Percentiles rank a stretch among this genome's conserved stretches.
Evolutionary conservation across 345 rosid genomes (phyloP).

Genomic region (Eucalyptus grandis): DNA sequence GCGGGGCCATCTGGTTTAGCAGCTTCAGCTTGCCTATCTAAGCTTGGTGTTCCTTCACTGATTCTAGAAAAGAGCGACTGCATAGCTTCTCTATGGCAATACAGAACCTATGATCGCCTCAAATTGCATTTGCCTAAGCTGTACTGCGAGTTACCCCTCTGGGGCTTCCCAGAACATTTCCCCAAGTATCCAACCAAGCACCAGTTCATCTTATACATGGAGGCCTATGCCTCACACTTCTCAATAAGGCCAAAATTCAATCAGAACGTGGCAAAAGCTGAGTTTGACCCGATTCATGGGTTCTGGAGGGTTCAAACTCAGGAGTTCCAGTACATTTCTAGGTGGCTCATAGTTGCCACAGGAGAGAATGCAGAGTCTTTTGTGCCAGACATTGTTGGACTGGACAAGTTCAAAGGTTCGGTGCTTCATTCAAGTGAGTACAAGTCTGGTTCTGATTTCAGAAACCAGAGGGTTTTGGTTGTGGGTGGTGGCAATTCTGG

Average conservation of each 20-base stretch:
- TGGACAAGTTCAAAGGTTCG: slow-evolving; percentile 30
- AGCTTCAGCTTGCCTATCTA: slow-evolving; percentile 56
- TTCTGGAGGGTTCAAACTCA: slow-evolving; percentile 58
- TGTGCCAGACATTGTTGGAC: slow-evolving; percentile 33
- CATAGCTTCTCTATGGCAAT: slow-evolving; percentile 81
- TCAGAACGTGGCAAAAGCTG: slow-evolving; percentile 43
- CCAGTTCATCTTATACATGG: slow-evolving; percentile 66
- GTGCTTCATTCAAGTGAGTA: slow-evolving; percentile 47
- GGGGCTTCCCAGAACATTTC: slow-evolving; percentile 50
- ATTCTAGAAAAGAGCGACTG: slow-evolving; percentile 68
- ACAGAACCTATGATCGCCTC: slow-evolving; percentile 75
- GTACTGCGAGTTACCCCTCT: slow-evolving; percentile 69
- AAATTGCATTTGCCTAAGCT: slow-evolving; percentile 85
- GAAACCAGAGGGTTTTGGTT: slow-evolving; percentile 34
- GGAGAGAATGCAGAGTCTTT: slow-evolving; percentile 72
- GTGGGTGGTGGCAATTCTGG: slow-evolving; percentile 90
- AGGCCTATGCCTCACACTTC: slow-evolving; percentile 62
- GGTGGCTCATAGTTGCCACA: slow-evolving; percentile 59
- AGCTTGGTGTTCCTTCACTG: slow-evolving; percentile 45
- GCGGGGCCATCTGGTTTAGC: slow-evolving; percentile 96
- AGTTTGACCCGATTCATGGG: slow-evolving; percentile 31
- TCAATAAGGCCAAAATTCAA: slow-evolving; percentile 48
- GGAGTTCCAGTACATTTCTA: slow-evolving; percentile 31
- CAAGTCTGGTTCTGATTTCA: slow-evolving; percentile 41
- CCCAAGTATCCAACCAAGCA: slow-evolving; percentile 71